phyloP scores from a whole-genome alignment of 148 eudicot species.

The Pharnaceum exiguum region DNA sequence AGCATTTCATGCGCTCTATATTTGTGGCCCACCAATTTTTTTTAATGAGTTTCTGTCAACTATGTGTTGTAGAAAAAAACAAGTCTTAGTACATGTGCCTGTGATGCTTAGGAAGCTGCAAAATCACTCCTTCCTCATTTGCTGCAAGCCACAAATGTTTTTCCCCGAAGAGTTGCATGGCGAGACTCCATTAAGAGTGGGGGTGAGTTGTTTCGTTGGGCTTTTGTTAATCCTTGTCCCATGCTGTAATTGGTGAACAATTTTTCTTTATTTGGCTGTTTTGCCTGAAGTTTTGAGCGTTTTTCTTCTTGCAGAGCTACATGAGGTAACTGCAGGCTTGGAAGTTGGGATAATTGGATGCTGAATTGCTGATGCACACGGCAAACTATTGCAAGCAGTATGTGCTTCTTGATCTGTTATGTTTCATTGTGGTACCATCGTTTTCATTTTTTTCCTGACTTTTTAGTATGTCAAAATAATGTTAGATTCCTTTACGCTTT shows the following conservation, averaged over 20 bases:
- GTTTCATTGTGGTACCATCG: background rate
- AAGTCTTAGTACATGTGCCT: conserved; percentile 77
- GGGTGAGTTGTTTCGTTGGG: conserved; percentile 43
- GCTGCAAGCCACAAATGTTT: conserved; percentile 53
- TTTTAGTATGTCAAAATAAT: background rate
- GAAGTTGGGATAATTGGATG: conserved; percentile 81
- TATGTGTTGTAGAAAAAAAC: conserved; percentile 57
- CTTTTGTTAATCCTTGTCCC: conserved; percentile 4
- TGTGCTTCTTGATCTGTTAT: conserved; percentile 11
- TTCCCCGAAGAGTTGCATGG: conserved; percentile 63
- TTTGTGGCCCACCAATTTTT: background rate
- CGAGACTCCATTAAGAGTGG: conserved; percentile 87
- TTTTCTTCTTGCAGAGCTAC: conserved; percentile 22
- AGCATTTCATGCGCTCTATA: background rate
- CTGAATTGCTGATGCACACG: conserved; percentile 85
- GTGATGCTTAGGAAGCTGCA: conserved; percentile 85
- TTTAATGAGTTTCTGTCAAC: background rate
- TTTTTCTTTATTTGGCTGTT: no score
- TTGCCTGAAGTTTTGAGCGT: background rate
- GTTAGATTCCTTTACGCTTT: background rate
- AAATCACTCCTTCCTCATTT: conserved; percentile 59
- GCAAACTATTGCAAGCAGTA: conserved; percentile 90
- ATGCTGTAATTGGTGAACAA: background rate
- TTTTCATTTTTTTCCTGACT: background rate
- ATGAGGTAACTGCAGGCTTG: conserved; percentile 99